Evolutionary conservation across 2,329 filamentous ascomycete genomes (phyloP), one percentile per base, ranked within the genome.

Genomic region (Xylariaceae sp.): DNA sequence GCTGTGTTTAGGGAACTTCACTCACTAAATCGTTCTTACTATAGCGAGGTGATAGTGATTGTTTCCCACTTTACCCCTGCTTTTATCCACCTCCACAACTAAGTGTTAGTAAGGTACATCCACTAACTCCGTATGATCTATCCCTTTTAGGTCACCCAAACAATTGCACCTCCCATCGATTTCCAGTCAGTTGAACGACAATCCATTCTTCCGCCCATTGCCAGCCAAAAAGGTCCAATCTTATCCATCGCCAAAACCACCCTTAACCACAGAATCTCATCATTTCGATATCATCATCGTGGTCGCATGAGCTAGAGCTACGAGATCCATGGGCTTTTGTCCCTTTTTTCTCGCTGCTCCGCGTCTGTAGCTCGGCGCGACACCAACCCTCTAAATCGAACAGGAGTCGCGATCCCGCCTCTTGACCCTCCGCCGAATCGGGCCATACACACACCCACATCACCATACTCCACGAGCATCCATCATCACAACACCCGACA

Each of bases 401-500:
- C 38, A 7, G 33, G 42, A 47, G 52, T 54, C 46, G 49, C 54
- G 40, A 53, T 38, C 33, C 52, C 61, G 50, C 51, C 50, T 55
- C 58, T 49, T 45, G 53, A n/a, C n/a, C n/a, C n/a, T n/a, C 52
- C 58, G 52, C 40, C 42, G 48, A 45, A 43, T 53, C 42, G 43
- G 37, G 51, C 50, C 46, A 35, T 45, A n/a, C n/a, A n/a, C n/a
- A n/a, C 17, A 32, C 35, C 29, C 50, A 52, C 54, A 54, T 52
- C n/a, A n/a, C n/a, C n/a, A n/a, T n/a, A n/a, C n/a, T n/a, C n/a
- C n/a, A n/a, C n/a, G n/a, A n/a, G n/a, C n/a, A n/a, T 45, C 40
- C 41, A 39, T 23, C 41, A 22, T 44, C 41, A 36, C 59, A 62
- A 53, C n/a, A n/a, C n/a, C n/a, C n/a, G n/a, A n/a, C 55, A 85